A percentile compares a stretch with the other conserved stretches of the same genome.
These are phyloP conservation scores for Liquidambar formosana DNA, from an alignment of 164 flowering plant genomes.

Conservation along the genomic window DNA sequence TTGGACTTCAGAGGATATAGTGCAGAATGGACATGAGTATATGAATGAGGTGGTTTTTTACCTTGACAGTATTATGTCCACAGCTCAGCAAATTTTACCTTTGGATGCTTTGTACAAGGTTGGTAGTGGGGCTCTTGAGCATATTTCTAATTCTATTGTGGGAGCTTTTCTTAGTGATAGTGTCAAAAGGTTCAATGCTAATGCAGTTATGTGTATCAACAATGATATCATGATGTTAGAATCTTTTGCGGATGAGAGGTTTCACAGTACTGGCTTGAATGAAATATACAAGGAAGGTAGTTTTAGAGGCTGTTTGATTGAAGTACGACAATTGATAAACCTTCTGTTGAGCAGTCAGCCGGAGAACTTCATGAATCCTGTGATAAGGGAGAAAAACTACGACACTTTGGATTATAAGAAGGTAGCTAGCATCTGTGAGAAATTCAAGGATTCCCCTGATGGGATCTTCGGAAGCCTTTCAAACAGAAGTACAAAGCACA, in stretches of 20 bases:
- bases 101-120: slow-evolving; percentile 74
- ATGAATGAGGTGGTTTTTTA: slow-evolving; percentile 67
- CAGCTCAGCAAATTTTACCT: slow-evolving; percentile 87
- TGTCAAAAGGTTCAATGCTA: slow-evolving; percentile 78
- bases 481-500: slow-evolving; percentile 71
- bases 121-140: slow-evolving; percentile 80
- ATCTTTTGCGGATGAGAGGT: slow-evolving; percentile 78
- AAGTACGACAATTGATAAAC: slow-evolving; percentile 79
- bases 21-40: slow-evolving; percentile 52
- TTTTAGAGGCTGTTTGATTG: slow-evolving; percentile 59
- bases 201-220: slow-evolving; percentile 65
- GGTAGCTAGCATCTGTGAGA: slow-evolving; percentile 75
- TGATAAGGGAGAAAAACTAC: slow-evolving; percentile 76
- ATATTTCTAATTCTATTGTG: slow-evolving; percentile 61
- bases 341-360: slow-evolving; percentile 84
- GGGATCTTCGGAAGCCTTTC: slow-evolving; percentile 84
- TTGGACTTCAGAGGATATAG: slow-evolving; percentile 80
- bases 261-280: slow-evolving; percentile 58
- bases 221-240: slow-evolving; percentile 67
- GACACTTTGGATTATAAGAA: slow-evolving; percentile 71
- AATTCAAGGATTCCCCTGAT: slow-evolving; percentile 81
- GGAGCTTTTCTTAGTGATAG: slow-evolving; percentile 74
- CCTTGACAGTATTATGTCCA: slow-evolving; percentile 74
- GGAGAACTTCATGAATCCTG: slow-evolving; percentile 92
- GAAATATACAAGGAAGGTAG: slow-evolving; percentile 66